A percentile compares a stretch with the other conserved stretches of the same genome.
Evolutionary conservation across 306 rosid genomes (phyloP).

Genomic region (Ochetophila trinervis): DNA sequence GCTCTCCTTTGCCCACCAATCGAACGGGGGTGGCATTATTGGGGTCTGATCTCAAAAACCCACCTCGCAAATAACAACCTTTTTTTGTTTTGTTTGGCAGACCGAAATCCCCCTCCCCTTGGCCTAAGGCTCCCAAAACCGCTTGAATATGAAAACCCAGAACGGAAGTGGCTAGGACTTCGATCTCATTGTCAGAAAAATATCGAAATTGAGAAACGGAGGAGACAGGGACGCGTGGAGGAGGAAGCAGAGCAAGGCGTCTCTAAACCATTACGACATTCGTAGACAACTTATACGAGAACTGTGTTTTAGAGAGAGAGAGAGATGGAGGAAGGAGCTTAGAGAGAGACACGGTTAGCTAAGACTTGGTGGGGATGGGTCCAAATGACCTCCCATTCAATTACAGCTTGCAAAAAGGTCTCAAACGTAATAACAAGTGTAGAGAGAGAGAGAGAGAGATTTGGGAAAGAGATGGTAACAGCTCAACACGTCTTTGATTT

Average conservation of each 20-base stretch:
- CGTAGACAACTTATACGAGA: conserved; percentile 32
- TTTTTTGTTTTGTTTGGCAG: not conserved
- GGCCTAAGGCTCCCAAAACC: not conserved
- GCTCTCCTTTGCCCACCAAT: conserved; percentile 72
- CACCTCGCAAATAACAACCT: conserved; percentile 2
- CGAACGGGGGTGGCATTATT: conserved; percentile 62
- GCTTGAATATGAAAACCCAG: conserved; percentile 10
- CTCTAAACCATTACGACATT: conserved; percentile 60
- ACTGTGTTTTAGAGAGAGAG: not conserved
- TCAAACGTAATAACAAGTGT: conserved; percentile 23
- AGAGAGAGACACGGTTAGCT: conserved; percentile 7
- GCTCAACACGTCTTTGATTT: conserved; percentile 77
- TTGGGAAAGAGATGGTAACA: conserved; percentile 41
- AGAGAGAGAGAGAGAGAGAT: conserved; percentile 18
- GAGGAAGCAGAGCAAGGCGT: conserved; percentile 37
- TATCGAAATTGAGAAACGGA: not conserved
- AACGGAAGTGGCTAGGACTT: conserved; percentile 22
- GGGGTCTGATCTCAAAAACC: conserved; percentile 36
- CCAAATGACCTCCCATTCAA: conserved; percentile 43
- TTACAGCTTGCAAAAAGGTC: conserved; percentile 57
- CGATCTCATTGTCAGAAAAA: conserved; percentile 61
- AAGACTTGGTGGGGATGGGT: conserved; percentile 34
- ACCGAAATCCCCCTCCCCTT: not conserved
- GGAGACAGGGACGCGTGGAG: conserved; percentile 53
- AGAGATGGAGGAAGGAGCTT: not conserved